A percentile compares a stretch with the other conserved stretches of the same genome.
Conservation (phyloP, 1,139 yeast species). For the Schizosaccharomyces versatilis region DNA sequence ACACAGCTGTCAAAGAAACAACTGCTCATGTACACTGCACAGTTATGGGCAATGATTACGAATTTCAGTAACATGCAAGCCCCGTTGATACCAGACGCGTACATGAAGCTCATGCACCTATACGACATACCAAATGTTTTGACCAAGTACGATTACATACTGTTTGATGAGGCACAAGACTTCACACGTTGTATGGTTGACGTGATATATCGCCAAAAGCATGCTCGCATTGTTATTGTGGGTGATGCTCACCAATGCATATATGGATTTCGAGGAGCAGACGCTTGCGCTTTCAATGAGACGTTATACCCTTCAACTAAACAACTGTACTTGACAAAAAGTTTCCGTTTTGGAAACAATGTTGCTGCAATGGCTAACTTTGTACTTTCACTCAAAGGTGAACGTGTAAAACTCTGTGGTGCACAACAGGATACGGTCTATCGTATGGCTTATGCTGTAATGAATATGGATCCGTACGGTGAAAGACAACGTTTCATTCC, state of each 20-base stretch:
- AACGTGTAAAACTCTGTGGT: not conserved
- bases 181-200: conserved; percentile 1
- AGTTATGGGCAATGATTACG: not conserved
- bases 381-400: conserved; percentile 1
- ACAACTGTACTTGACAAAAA: not conserved
- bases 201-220: not conserved
- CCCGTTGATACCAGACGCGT: not conserved
- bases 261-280: conserved; percentile 3
- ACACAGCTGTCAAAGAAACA: not conserved
- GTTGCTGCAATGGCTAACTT: not conserved
- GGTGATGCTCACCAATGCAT: conserved; percentile 4
- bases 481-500: not conserved
- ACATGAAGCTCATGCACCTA: not conserved
- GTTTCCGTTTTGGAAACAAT: conserved; percentile 2
- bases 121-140: not conserved
- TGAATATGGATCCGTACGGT: not conserved
- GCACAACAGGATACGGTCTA: not conserved
- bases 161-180: conserved; percentile 3
- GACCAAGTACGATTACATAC: conserved; percentile 1
- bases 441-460: not conserved
- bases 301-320: not conserved
- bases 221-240: not conserved
- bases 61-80: not conserved
- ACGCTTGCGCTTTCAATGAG: conserved; percentile 1
- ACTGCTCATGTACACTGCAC: not conserved